A percentile compares a stretch with the other conserved stretches of the same genome.
Evolutionary conservation across 495 filamentous ascomycete species (phyloP).

Genomic region (Aspergillus coremiiformis): DNA sequence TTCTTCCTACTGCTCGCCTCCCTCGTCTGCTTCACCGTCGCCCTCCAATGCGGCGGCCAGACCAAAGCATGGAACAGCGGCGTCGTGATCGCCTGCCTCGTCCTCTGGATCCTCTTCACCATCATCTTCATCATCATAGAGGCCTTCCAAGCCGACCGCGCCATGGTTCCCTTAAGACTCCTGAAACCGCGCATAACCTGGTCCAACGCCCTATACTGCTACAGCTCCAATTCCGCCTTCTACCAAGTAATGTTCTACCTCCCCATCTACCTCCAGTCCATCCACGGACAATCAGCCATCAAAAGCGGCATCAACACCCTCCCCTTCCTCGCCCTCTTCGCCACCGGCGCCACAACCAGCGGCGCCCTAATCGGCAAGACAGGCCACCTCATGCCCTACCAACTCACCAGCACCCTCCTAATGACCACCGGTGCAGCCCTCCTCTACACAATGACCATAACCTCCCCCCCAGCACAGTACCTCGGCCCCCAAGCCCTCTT

Average conservation of each 20-base stretch:
- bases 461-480: too few relatives aligned
- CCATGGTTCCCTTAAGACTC: slow-evolving; percentile 5
- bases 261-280: slow-evolving; percentile 42
- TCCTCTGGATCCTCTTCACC: slow-evolving; percentile 4
- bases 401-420: too few relatives aligned
- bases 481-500: too few relatives aligned
- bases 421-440: too few relatives aligned
- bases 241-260: slow-evolving; percentile 43
- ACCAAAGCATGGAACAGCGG: slow-evolving; percentile 11
- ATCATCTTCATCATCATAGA: neutral
- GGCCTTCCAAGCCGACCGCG: slow-evolving; percentile 4
- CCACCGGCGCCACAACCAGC: too few relatives aligned
- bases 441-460: too few relatives aligned
- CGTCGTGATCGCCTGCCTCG: slow-evolving; percentile 11
- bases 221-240: too few relatives aligned
- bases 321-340: too few relatives aligned
- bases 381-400: too few relatives aligned
- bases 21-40: slow-evolving; percentile 17
- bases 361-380: too few relatives aligned
- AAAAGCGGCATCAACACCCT: slow-evolving; percentile 27
- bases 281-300: slow-evolving; percentile 26
- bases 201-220: too few relatives aligned
- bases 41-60: slow-evolving; percentile 22
- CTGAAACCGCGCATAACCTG: neutral
- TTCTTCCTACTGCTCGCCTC: slow-evolving; percentile 8